phyloP scores from a whole-genome alignment of 1,284 basidiomycete genomes.

The Leccinum pachyderme region DNA sequence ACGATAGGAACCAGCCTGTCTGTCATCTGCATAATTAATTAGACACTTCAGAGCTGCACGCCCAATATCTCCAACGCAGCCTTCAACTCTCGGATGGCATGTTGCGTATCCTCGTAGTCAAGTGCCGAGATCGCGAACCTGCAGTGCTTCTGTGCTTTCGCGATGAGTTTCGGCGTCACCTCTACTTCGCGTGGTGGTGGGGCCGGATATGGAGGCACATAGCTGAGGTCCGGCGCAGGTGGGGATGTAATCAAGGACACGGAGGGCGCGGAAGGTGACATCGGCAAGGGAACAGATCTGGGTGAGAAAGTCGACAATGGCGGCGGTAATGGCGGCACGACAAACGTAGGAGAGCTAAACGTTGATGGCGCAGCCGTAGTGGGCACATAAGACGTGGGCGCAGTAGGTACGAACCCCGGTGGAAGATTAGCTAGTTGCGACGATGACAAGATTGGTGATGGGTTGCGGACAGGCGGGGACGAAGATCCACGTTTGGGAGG shows the following conservation, averaged over 20 bases:
- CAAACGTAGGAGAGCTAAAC: constrained; percentile 18
- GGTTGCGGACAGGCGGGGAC: constrained; percentile 13
- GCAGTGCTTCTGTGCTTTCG: constrained; percentile 85
- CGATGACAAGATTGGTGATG: constrained; percentile 2
- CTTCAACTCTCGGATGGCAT: constrained; percentile 77
- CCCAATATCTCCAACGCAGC: constrained; percentile 75
- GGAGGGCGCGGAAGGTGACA: constrained; percentile 2
- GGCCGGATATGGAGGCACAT: constrained; percentile 26
- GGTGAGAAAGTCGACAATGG: constrained; percentile 15
- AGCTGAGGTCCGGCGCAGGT: constrained; percentile 5
- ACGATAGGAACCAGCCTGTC: no score
- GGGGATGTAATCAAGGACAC: background rate
- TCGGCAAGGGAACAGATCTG: constrained; percentile 12
- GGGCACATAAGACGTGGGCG: constrained; percentile 8
- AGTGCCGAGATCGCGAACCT: constrained; percentile 87
- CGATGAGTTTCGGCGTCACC: constrained; percentile 61
- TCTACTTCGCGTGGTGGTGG: constrained; percentile 41
- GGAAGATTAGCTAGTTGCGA: constrained; percentile 22
- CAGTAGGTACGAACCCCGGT: constrained; percentile 27
- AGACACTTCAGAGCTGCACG: constrained; percentile 13
- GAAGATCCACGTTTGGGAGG: constrained; percentile 14
- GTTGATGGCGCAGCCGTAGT: background rate
- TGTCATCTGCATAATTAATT: no score
- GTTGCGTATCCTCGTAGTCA: constrained; percentile 88
- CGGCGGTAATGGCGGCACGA: constrained; percentile 12